A percentile compares a stretch with the other conserved stretches of the same genome.
These are phyloP conservation scores for Lindgomyces ingoldianus DNA, from an alignment of 495 filamentous ascomycete species.

Conservation along the genomic window DNA sequence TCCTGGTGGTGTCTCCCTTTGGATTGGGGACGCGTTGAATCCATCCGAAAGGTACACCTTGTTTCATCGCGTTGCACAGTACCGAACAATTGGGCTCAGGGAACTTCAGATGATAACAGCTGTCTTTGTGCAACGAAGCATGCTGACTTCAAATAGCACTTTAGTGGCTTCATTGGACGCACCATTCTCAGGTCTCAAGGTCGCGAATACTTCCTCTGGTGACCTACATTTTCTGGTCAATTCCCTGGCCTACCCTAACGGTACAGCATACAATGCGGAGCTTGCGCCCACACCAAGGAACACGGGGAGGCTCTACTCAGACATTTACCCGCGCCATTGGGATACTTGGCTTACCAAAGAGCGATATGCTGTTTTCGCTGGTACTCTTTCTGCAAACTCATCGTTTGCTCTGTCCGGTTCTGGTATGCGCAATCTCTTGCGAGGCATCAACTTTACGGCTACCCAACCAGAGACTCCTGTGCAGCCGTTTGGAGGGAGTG, in stretches of 20 bases:
- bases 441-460: slow-evolving; percentile 47
- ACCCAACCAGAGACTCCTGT: slow-evolving; percentile 50
- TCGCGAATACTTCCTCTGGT: slow-evolving; percentile 32
- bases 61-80: not conserved
- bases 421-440: slow-evolving; percentile 49
- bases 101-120: too few relatives aligned
- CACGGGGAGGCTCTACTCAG: slow-evolving; percentile 66
- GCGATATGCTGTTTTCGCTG: slow-evolving; percentile 53
- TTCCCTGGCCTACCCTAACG: slow-evolving; percentile 61
- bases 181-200: slow-evolving; percentile 34
- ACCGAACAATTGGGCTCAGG: not conserved
- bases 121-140: too few relatives aligned
- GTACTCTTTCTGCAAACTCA: slow-evolving; percentile 42
- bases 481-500: slow-evolving; percentile 59
- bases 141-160: slow-evolving; percentile 11
- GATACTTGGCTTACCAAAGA: slow-evolving; percentile 62
- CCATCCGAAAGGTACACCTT: slow-evolving; percentile 12
- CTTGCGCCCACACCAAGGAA: slow-evolving; percentile 57
- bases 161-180: slow-evolving; percentile 33
- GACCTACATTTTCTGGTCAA: slow-evolving; percentile 38
- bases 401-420: slow-evolving; percentile 25
- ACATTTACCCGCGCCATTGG: slow-evolving; percentile 77
- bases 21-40: slow-evolving; percentile 41
- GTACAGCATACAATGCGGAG: slow-evolving; percentile 62
- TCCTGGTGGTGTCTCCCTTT: slow-evolving; percentile 50